These are phyloP conservation scores for Eragrostis curvula DNA, from an alignment of 176 grass and related monocot genomes.

Conservation along the genomic window DNA sequence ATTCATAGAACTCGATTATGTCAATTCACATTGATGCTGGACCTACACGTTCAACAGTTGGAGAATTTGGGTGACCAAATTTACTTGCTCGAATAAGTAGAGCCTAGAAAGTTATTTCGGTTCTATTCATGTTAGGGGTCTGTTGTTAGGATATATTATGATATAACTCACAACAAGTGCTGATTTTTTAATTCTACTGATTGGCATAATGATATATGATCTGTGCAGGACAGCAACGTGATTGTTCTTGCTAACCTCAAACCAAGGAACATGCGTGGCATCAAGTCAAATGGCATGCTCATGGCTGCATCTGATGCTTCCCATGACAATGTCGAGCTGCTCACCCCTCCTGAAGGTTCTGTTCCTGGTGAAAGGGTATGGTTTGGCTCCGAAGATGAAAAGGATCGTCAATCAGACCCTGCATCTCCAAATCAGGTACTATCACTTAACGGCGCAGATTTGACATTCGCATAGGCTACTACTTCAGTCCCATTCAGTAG, in stretches of 20 bases:
- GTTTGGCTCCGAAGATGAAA: conserved; percentile 86
- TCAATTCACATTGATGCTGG: neutral
- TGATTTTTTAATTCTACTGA: neutral
- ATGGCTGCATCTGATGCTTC: conserved; percentile 94
- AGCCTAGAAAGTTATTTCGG: neutral
- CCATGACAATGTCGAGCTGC: conserved; percentile 89
- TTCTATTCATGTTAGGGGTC: conserved; percentile 4
- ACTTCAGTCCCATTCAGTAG: neutral
- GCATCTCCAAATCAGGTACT: conserved; percentile 86
- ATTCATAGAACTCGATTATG: neutral
- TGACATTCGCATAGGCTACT: neutral
- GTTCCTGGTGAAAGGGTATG: conserved; percentile 90
- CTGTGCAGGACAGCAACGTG: conserved; percentile 72
- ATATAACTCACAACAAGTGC: no score
- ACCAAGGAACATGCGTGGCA: conserved; percentile 93
- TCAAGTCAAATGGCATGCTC: conserved; percentile 99
- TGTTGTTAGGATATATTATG: neutral
- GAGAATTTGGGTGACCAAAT: neutral
- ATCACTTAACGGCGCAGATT: neutral
- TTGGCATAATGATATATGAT: neutral
- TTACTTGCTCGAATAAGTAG: neutral
- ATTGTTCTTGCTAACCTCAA: conserved; percentile 95
- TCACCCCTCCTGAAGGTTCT: conserved; percentile 82
- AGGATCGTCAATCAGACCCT: conserved; percentile 64
- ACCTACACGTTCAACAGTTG: neutral